phyloP scores from a whole-genome alignment of 352 stramenopile species.

The Nothophytophthora sp. region DNA sequence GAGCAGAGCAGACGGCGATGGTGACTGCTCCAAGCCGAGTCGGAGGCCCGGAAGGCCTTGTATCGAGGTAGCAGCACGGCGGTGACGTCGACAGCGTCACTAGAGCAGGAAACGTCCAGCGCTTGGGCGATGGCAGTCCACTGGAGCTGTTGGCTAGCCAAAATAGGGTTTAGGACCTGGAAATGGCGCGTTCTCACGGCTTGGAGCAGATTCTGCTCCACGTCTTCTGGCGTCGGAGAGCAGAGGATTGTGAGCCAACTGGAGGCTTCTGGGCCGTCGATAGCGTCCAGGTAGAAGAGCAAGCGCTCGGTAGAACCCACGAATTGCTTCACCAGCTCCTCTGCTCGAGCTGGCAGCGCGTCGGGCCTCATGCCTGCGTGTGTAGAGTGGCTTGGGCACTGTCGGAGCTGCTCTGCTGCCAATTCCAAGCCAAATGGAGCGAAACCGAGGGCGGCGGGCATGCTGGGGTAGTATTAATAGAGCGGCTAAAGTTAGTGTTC shows the following conservation, averaged over 20 bases:
- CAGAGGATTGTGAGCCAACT: conserved; percentile 13
- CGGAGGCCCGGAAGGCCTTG: conserved; percentile 4
- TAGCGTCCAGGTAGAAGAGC: conserved; percentile 3
- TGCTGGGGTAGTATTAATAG: too few species aligned
- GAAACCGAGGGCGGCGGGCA: too few species aligned
- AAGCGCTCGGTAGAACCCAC: conserved; percentile 3
- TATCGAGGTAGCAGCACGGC: conserved; percentile 27
- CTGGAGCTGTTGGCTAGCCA: conserved; percentile 8
- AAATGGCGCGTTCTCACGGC: conserved; percentile 13
- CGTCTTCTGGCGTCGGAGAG: conserved; percentile 10
- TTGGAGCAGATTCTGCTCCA: conserved; percentile 27
- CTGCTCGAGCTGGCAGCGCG: conserved; percentile 1
- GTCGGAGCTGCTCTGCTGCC: too few species aligned
- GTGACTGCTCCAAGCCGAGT: background rate
- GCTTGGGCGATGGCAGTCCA: conserved; percentile 16
- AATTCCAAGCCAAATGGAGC: too few species aligned
- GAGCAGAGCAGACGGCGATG: conserved; percentile 18
- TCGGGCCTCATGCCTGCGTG: background rate
- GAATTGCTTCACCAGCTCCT: conserved; percentile 8
- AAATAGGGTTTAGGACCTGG: conserved; percentile 7
- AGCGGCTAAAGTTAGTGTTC: too few species aligned
- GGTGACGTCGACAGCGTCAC: conserved; percentile 10
- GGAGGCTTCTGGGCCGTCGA: background rate
- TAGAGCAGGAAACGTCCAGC: conserved; percentile 19
- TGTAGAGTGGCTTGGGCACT: too few species aligned